Percentiles rank a stretch among this genome's conserved stretches.
Conservation (phyloP, 2,329 filamentous ascomycete genomes). For the Epichloe scottii region DNA sequence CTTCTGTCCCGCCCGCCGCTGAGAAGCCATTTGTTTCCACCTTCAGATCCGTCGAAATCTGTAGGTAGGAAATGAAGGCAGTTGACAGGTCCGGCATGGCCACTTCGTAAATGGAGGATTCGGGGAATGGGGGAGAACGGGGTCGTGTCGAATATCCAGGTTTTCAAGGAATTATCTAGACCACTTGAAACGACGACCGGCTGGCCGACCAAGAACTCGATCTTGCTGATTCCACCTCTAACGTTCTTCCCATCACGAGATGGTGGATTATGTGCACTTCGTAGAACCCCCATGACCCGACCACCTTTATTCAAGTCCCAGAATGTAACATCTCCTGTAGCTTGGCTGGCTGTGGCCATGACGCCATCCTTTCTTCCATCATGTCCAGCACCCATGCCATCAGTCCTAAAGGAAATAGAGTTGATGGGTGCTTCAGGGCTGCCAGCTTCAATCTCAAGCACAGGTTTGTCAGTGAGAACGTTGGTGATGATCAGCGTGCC, state of each 20-base stretch:
- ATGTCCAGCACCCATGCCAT: conserved; percentile 75
- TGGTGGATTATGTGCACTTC: conserved; percentile 77
- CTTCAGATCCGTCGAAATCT: conserved; percentile 79
- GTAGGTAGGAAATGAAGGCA: conserved; percentile 75
- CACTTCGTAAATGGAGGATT: conserved; percentile 72
- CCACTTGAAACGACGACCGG: conserved; percentile 84
- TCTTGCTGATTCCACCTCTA: conserved; percentile 67
- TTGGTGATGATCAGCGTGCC: conserved; percentile 74
- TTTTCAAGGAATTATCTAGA: conserved; percentile 83
- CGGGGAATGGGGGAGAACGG: conserved; percentile 81
- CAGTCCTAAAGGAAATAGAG: conserved; percentile 81
- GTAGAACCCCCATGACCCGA: conserved; percentile 71
- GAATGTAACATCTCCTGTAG: conserved; percentile 79
- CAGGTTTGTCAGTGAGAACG: conserved; percentile 60
- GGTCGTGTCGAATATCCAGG: conserved; percentile 91
- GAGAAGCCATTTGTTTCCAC: conserved; percentile 84
- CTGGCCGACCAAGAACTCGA: conserved; percentile 83
- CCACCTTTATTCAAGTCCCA: conserved; percentile 93
- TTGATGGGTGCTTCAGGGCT: conserved; percentile 55
- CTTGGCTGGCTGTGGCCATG: conserved; percentile 77
- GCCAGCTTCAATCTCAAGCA: conserved; percentile 57
- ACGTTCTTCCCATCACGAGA: conserved; percentile 40
- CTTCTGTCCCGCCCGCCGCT: conserved; percentile 83
- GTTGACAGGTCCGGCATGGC: conserved; percentile 78
- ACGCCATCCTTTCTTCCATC: conserved; percentile 78